Percentiles rank a stretch among this genome's conserved stretches.
These are phyloP conservation scores for Auricularia cornea DNA, from an alignment of 768 basidiomycete genomes.

Conservation along the genomic window DNA sequence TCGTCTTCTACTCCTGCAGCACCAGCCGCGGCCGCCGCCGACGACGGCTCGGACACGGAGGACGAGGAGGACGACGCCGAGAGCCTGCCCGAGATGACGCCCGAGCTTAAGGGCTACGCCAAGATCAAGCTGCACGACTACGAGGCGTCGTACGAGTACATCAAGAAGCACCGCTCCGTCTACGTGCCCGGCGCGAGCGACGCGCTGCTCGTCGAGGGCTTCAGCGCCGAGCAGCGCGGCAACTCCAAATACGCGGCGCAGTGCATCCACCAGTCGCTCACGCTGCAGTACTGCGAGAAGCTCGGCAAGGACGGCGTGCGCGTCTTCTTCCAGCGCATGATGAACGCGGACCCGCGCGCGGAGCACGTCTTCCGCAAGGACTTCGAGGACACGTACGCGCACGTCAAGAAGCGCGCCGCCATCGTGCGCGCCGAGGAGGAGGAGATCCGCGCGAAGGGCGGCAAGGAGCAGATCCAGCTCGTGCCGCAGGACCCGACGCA, in stretches of 20 bases:
- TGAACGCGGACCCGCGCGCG: no score
- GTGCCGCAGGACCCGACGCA: constrained; percentile 76
- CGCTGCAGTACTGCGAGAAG: no score
- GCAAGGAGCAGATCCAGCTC: constrained; percentile 87
- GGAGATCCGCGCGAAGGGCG: constrained; percentile 23
- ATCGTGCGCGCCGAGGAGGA: constrained; percentile 51
- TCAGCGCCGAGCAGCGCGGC: no score
- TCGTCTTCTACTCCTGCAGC: constrained; percentile 23
- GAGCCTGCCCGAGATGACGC: constrained; percentile 74
- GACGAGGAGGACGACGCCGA: constrained; percentile 45
- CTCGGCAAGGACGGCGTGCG: no score
- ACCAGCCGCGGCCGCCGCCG: constrained; percentile 16
- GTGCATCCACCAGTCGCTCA: no score
- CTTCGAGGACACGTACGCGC: constrained; percentile 77
- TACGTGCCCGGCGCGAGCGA: constrained; percentile 84
- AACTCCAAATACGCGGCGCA: no score
- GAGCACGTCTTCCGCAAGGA: no score
- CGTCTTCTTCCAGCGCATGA: no score
- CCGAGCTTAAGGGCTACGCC: constrained; percentile 69
- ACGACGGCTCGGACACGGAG: constrained; percentile 18
- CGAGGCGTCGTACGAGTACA: constrained; percentile 72
- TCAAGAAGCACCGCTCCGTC: constrained; percentile 79
- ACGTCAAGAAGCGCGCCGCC: constrained; percentile 69
- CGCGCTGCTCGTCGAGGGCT: no score
- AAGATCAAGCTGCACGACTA: constrained; percentile 64